Evolutionary conservation across 2,329 filamentous ascomycete genomes (phyloP).

Genomic region (Cordyceps militaris): DNA sequence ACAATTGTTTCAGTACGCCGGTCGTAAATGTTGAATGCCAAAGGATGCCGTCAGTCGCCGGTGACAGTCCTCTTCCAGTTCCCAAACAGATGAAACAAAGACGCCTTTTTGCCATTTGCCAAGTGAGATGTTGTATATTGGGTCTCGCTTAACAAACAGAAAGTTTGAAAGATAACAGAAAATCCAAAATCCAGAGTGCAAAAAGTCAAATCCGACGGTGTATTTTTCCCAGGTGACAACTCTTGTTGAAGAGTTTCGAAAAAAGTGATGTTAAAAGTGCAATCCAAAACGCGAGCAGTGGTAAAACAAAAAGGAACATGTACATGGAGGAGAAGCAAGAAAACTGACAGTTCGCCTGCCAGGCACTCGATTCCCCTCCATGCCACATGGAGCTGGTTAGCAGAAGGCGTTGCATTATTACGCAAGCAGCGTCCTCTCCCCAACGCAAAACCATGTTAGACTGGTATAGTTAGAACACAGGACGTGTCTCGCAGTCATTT

Average conservation of each 20-base stretch:
- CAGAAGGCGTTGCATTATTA: not conserved
- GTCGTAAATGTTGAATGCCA: constrained; percentile 4
- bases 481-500: constrained; percentile 4
- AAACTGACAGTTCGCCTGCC: not conserved
- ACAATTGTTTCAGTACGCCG: constrained; percentile 1
- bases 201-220: constrained; percentile 3
- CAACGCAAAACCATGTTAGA: constrained; percentile 4
- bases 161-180: constrained; percentile 12
- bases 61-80: not conserved
- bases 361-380: not conserved
- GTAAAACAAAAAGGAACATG: not conserved
- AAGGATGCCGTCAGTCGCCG: not conserved
- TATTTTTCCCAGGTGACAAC: constrained; percentile 7
- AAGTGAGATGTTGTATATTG: constrained; percentile 13
- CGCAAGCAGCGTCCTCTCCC: not conserved
- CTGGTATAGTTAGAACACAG: not conserved
- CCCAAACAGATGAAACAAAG: not conserved
- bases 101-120: constrained; percentile 8
- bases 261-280: constrained; percentile 6
- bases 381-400: not conserved
- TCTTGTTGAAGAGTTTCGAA: constrained; percentile 12
- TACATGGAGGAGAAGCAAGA: not conserved
- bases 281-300: constrained; percentile 5
- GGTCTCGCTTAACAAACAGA: constrained; percentile 12
- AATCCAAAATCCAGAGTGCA: constrained; percentile 1